Conservation (phyloP, 2,329 filamentous ascomycete species). For the Fusarium citri region DNA sequence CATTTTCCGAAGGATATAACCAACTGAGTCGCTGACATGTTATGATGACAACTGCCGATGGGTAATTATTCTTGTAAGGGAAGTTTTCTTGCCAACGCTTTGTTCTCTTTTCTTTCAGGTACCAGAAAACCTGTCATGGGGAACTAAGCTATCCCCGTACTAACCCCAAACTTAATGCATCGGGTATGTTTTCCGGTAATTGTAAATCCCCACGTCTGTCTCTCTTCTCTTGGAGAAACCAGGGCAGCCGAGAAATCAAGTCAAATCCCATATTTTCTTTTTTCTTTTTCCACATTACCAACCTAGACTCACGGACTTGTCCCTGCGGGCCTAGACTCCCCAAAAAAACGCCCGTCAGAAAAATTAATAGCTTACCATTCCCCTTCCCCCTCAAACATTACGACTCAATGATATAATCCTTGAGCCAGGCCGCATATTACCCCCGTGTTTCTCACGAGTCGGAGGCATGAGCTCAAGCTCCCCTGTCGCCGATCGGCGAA, state of each 20-base stretch:
- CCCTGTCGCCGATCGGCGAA: conserved; percentile 23
- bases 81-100: background rate
- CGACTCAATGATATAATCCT: background rate
- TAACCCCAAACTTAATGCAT: background rate
- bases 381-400: background rate
- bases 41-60: background rate
- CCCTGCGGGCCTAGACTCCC: background rate
- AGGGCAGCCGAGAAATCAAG: too few relatives aligned
- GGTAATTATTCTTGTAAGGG: background rate
- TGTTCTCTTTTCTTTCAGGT: background rate
- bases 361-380: background rate
- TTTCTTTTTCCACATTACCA: background rate
- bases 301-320: background rate
- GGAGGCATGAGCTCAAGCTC: conserved; percentile 11
- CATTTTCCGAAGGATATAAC: background rate
- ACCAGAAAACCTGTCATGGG: background rate
- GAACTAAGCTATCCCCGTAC: background rate
- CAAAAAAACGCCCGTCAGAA: background rate
- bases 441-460: conserved; percentile 3
- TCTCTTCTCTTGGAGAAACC: background rate
- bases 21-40: background rate
- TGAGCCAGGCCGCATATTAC: background rate
- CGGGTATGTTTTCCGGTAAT: background rate
- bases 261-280: background rate
- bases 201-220: background rate